Percentiles rank a stretch among this genome's conserved stretches.
phyloP scores from a whole-genome alignment of 2,329 filamentous ascomycete genomes.

The Aquanectria penicillioides region DNA sequence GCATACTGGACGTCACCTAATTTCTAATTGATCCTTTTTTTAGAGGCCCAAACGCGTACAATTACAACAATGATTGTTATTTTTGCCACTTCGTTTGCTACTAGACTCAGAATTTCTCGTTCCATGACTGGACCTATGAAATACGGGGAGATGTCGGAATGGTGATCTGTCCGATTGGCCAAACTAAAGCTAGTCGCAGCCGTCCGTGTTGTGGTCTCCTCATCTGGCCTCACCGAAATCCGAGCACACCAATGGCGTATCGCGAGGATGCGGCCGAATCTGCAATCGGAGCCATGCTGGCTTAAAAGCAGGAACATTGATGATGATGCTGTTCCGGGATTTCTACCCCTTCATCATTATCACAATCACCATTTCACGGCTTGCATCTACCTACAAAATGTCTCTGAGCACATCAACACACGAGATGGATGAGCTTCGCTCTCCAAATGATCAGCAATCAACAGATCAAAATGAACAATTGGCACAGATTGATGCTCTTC shows the following conservation, averaged over 20 bases:
- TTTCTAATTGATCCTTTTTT: no score
- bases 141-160: slow-evolving; percentile 42
- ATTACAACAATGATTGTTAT: no score
- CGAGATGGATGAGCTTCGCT: slow-evolving; percentile 25
- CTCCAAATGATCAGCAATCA: not conserved
- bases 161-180: slow-evolving; percentile 21
- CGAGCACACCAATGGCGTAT: slow-evolving; percentile 11
- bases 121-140: no score
- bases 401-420: slow-evolving; percentile 13
- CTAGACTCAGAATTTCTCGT: not conserved
- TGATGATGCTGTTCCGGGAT: no score
- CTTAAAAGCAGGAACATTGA: not conserved
- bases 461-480: not conserved
- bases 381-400: slow-evolving; percentile 23
- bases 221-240: slow-evolving; percentile 12
- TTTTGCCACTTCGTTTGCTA: not conserved
- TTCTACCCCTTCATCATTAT: not conserved
- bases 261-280: slow-evolving; percentile 22
- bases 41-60: no score
- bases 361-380: no score
- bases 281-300: slow-evolving; percentile 11
- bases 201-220: slow-evolving; percentile 27
- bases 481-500: slow-evolving; percentile 30
- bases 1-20: no score
- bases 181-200: slow-evolving; percentile 5